Percentiles rank a stretch among this genome's conserved stretches.
Conservation (phyloP, 495 filamentous ascomycete species). For the Aspergillus avenaceus region DNA sequence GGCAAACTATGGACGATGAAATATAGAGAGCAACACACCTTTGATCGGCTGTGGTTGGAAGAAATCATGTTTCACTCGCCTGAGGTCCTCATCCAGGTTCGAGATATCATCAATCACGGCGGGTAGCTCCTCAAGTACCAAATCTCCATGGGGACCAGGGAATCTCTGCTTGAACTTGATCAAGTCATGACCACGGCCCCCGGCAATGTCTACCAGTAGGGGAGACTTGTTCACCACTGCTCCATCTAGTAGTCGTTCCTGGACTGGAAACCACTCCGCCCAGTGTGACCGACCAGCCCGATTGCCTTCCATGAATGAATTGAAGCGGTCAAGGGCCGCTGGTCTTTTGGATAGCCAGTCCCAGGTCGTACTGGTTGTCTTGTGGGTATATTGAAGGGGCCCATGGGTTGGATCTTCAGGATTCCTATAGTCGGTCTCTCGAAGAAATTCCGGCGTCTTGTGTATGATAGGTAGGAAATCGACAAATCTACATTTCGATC, state of each 20-base stretch:
- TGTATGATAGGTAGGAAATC: slow-evolving; percentile 13
- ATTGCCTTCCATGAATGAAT: slow-evolving; percentile 21
- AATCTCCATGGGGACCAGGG: slow-evolving; percentile 15
- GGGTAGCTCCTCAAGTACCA: slow-evolving; percentile 44
- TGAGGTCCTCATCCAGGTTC: slow-evolving; percentile 17
- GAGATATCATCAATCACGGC: slow-evolving; percentile 32
- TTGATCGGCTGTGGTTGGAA: slow-evolving; percentile 34
- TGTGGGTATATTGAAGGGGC: slow-evolving; percentile 32
- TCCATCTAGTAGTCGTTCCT: slow-evolving; percentile 14
- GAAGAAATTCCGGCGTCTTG: slow-evolving; percentile 21
- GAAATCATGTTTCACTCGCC: slow-evolving; percentile 35
- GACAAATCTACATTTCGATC: slow-evolving; percentile 10
- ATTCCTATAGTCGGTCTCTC: slow-evolving; percentile 13
- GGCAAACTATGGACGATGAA: too few species aligned
- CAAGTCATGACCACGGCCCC: slow-evolving; percentile 44
- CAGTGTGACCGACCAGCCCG: slow-evolving; percentile 18
- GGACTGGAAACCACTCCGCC: slow-evolving; percentile 30
- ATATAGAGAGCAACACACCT: slow-evolving; percentile 12
- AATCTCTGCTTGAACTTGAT: slow-evolving; percentile 24
- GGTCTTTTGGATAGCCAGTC: slow-evolving; percentile 17
- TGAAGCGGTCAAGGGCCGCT: slow-evolving; percentile 11
- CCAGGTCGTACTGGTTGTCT: slow-evolving; percentile 24
- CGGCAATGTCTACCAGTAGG: slow-evolving; percentile 51
- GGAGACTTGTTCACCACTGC: slow-evolving; percentile 15
- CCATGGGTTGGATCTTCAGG: slow-evolving; percentile 22